Base-by-base conservation (phyloP, 2,329 filamentous ascomycete species). In the Aspergillus bombycis region DNA sequence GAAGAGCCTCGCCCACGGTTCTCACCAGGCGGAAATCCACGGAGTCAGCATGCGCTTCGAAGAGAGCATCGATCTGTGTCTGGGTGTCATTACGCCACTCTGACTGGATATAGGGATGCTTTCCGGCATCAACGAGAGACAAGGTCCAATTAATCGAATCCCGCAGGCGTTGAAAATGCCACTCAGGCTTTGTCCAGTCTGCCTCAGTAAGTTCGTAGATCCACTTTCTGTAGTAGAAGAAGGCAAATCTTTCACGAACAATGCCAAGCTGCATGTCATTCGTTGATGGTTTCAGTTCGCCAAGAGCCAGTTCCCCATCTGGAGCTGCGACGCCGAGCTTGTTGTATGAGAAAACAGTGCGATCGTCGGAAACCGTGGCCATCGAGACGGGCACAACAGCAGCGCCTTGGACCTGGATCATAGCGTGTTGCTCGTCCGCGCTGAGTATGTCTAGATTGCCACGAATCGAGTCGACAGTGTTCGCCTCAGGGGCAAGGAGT, bases 361-460 rank as follows among this genome's bases (percentile, higher is more conserved):
- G 52, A 55, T 55, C 52, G 52, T 55, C 52, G 52, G 52, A 55
- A 55, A 55, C 52, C 52, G 52, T 55, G 36, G 52, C 52, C 52
- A 55, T 55, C 52, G 52, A 55, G 52, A 55, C 52, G 52, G 52
- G 52, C 52, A 55, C 52, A 32, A 55, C 52, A 55, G 52, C 28
- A 55, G 52, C 52, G 52, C 52, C 52, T 55, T 55, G 52, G 52
- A 55, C 52, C 52, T 55, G 52, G 52, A 55, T 55, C 30, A 55
- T 55, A 55, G 52, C 52, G 36, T 55, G 52, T 55, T 55, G 32
- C 52, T 55, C 52, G 52, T 55, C 30, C 30, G 30, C 52, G 52
- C 52, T 55, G 52, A 55, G 52, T 55, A 55, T 55, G 52, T 55
- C 52, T 55, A 55, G 52, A 55, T 55, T 55, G 52, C 52, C 52